Evolutionary conservation across 2,329 filamentous ascomycete genomes (phyloP), one percentile per base, ranked within the genome.

Genomic region (Fonsecaea monophora): DNA sequence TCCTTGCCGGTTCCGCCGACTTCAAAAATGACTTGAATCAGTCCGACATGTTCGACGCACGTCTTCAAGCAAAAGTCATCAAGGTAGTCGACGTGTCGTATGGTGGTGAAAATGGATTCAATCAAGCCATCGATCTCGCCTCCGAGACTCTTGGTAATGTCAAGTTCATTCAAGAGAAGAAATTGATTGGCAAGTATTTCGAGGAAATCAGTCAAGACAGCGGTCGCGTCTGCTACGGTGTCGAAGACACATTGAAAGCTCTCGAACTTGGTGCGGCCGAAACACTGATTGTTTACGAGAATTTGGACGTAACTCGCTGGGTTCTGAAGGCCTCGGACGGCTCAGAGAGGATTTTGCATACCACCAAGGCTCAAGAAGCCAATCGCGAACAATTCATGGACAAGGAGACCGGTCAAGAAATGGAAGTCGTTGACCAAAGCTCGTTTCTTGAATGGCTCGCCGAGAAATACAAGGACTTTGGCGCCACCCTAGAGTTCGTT

Each of bases 121-220:
- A 99, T 84, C 96, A 99, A 83, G 95, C 95, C 68, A 99, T 99
- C 71, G 95, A 99, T 78, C 82, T 99, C 75, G 90, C 95, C 32
- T 88, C 93, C 7, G 96, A 99, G 85, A 99, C 95, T 7, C 87
- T 99, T 56, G 92, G 94, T 81, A 99, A 98, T 78, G 95, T 99
- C 87, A 99, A 99, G 83, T 99, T 99, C 80, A 97, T 99, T 79
- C 95, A 99, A 82, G 95, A 99, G 87, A 99, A 99, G 90, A 99
- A 97, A 85, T 89, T 99, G 70, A 99, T 99, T 77, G 94, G 94
- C 79, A 93, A 92, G 78, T 99, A 99, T 85, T 99, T 99, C 76
- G 94, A 99, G 79, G 94, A 99, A 82, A 98, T 99, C 77, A 97
- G 92, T 79, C 93, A 97, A 81, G 95, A 99, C 78, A 97, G 91